Evolutionary conservation across 495 filamentous ascomycete species (phyloP).

Genomic region (Penicillium daleae): DNA sequence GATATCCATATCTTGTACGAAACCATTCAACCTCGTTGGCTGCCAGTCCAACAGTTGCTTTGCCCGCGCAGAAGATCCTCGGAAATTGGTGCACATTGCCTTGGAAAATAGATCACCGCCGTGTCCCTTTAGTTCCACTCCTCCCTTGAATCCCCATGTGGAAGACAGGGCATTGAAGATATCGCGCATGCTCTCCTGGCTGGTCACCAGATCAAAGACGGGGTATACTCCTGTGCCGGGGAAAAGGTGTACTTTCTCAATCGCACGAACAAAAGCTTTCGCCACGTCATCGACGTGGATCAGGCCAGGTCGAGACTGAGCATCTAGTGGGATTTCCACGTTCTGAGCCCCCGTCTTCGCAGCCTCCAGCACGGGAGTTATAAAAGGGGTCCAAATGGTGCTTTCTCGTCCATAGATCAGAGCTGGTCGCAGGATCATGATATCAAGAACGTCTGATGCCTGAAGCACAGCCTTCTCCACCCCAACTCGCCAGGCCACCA

Average conservation of each 20-base stretch:
- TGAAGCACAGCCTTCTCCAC: slow-evolving; percentile 11
- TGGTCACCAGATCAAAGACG: slow-evolving; percentile 16
- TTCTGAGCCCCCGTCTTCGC: not conserved
- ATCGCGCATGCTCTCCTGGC: slow-evolving; percentile 17
- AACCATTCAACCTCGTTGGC: slow-evolving; percentile 40
- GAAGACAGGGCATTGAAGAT: slow-evolving; percentile 11
- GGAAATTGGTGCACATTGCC: slow-evolving; percentile 16
- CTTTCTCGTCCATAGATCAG: slow-evolving; percentile 13
- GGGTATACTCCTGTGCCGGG: slow-evolving; percentile 8
- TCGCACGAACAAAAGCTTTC: slow-evolving; percentile 1
- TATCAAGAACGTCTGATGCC: not conserved
- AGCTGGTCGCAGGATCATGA: slow-evolving; percentile 15
- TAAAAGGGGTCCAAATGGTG: slow-evolving; percentile 11
- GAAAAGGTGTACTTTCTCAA: slow-evolving; percentile 14
- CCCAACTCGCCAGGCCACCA: slow-evolving; percentile 12
- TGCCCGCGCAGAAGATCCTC: slow-evolving; percentile 16
- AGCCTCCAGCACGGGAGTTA: slow-evolving; percentile 7
- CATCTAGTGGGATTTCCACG: slow-evolving; percentile 10
- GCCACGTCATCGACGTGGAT: slow-evolving; percentile 18
- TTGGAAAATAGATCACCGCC: slow-evolving; percentile 11
- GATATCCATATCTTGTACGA: slow-evolving; percentile 16
- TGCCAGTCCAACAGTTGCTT: slow-evolving; percentile 60
- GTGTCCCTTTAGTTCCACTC: slow-evolving; percentile 12
- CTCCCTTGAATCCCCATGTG: slow-evolving; percentile 11
- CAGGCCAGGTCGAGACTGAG: slow-evolving; percentile 8